Percentiles rank a stretch among this genome's conserved stretches.
Evolutionary conservation across 2,329 filamentous ascomycete species (phyloP).

Genomic region (Beauveria medogensis): DNA sequence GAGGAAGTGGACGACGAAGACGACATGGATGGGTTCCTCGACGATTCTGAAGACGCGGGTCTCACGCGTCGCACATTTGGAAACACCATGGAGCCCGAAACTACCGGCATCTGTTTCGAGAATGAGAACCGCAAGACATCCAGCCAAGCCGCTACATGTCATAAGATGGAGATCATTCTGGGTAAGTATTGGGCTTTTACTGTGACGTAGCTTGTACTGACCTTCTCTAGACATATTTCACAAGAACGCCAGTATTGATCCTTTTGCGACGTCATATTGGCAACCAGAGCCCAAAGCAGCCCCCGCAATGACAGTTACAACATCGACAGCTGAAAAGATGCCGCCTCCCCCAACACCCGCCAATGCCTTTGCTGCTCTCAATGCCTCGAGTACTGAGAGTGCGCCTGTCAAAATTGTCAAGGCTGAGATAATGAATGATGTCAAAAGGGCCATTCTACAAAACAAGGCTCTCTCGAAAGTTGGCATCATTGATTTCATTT

Average conservation of each 20-base stretch:
- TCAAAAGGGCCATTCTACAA: slow-evolving; percentile 33
- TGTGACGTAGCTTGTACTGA: background rate
- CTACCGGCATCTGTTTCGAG: slow-evolving; percentile 80
- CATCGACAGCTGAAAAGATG: slow-evolving; percentile 18
- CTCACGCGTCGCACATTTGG: slow-evolving; percentile 48
- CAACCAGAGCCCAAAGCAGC: slow-evolving; percentile 30
- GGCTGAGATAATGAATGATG: slow-evolving; percentile 31
- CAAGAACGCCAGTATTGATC: slow-evolving; percentile 59
- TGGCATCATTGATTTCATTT: slow-evolving; percentile 33
- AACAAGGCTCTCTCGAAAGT: slow-evolving; percentile 33
- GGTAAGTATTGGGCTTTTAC: slow-evolving; percentile 39
- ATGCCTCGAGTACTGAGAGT: slow-evolving; percentile 13
- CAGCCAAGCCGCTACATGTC: slow-evolving; percentile 45
- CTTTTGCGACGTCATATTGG: slow-evolving; percentile 82
- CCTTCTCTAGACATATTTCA: slow-evolving; percentile 21
- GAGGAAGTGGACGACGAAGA: slow-evolving; percentile 69
- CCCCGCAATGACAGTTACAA: slow-evolving; percentile 13
- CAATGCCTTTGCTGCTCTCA: slow-evolving; percentile 31
- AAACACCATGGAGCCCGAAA: slow-evolving; percentile 67
- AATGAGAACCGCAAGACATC: slow-evolving; percentile 40
- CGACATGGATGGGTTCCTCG: slow-evolving; percentile 84
- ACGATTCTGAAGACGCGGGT: slow-evolving; percentile 69
- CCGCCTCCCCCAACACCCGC: slow-evolving; percentile 24
- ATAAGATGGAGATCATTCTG: slow-evolving; percentile 67
- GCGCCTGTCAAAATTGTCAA: slow-evolving; percentile 26